Evolutionary conservation across 257 asterid species (phyloP), one percentile per base, ranked within the genome.

Genomic region (Nicotiana undulata): DNA sequence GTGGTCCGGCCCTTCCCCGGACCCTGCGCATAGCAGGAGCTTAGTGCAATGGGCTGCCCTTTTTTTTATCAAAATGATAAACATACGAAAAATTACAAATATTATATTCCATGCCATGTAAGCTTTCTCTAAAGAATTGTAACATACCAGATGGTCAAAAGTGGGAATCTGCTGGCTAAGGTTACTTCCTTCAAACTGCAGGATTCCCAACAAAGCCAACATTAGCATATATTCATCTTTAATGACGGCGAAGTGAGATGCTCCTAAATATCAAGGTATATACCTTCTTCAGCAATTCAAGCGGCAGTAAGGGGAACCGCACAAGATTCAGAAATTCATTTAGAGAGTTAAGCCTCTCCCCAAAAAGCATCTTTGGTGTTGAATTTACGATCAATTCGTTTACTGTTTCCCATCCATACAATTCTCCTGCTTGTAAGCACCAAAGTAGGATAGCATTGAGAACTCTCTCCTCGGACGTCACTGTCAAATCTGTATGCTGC

Each of bases 401-500:
- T 18, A 90, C 85, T 81, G 76, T 85, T 65, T 94, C 95, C 98
- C 99, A 94, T 82, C 92, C 91, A 80, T 66, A 77, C 83, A 88
- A 79, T 81, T 91, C 98, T 70, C 88, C 86, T 61, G 93, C 90
- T 87, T 91, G 87, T 81, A 90, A 83, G 81, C 93, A 89, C 97
- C 98, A 96, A 40, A 88, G 88, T 61, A 96, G 85, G 82, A 94
- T 85, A 81, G 99, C 98, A 87, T 88, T 92, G 70, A 96, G 93
- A 83, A 96, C 92, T 84, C 97, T 90, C 86, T 96, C 99, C 86
- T 96, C 99, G 16, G 97, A 91, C 24, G 98, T 96, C 78, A 94
- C 97, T 3, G 98, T 94, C 93, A 96, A 87, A 82, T 92, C 99
- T 9, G 95, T 91, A 90, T 92, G 96, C 99, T 96, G 98, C 85